Evolutionary conservation across 2,329 filamentous ascomycete species (phyloP), one percentile per base, ranked within the genome.

Genomic region (Aspergillus brasiliensis): DNA sequence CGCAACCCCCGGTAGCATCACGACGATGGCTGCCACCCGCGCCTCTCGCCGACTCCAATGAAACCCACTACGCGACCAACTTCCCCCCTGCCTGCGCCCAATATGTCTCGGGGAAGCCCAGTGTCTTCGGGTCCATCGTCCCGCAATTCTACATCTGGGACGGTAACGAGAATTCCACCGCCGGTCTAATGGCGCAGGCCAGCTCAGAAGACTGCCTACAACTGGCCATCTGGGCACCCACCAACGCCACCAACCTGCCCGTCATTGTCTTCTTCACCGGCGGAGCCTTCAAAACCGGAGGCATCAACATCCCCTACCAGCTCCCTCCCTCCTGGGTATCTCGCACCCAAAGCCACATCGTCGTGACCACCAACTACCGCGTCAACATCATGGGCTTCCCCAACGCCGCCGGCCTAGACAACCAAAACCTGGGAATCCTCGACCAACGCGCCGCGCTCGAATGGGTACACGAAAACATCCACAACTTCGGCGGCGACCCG

Each of bases 361-460:
- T 52, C 3, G 51, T 52, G 8, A 52, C 51, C 19, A 52, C 31
- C 21, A 52, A 52, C 51, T 52, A 52, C 34, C 51, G 51, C 13
- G 19, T 52, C 8, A 52, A 52, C 51, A 52, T 52, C 34, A 42
- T 52, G 51, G 51, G 51, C 2, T 52, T 52, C 51, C 51, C 51
- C 19, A 52, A 52, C 34, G 51, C 51, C 3, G 51, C 51, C 13
- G 51, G 34, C 7, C 34, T 52, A 0, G 11, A 23, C 1, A 13
- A 52, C 11, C 51, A 52, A 13, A 52, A 52, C 51, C 51, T 52
- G 17, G 51, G 51, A 17, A 52, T 52, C 17, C 51, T 52, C 6
- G 51, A 52, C 51, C 51, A 52, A 17, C 51, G 51, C 11, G 51
- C 51, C 19, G 51, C 51, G 1, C 31, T 52, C 13, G 51, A 52